Percentiles rank a stretch among this genome's conserved stretches.
Conservation (phyloP, 2,329 filamentous ascomycete genomes). For the Scedosporium dehoogii region DNA sequence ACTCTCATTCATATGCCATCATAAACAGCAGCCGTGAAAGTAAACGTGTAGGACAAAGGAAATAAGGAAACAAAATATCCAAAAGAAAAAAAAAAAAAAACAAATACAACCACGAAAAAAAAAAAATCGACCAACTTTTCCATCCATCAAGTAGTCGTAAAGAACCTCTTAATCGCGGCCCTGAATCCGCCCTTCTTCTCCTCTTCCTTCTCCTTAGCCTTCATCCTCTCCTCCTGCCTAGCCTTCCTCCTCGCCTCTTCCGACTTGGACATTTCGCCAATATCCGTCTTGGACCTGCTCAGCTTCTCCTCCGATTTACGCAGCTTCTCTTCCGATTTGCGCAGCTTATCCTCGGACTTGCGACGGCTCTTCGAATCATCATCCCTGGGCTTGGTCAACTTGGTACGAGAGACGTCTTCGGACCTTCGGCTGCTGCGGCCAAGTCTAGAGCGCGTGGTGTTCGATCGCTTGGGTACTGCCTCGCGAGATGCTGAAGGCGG, state of each 20-base stretch:
- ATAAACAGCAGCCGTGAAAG: background rate
- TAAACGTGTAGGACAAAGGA: background rate
- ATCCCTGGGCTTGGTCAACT: background rate
- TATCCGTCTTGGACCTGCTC: conserved; percentile 7
- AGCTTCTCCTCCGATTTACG: conserved; percentile 4
- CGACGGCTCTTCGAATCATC: background rate
- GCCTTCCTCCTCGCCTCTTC: conserved; percentile 10
- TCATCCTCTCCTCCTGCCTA: conserved; percentile 8
- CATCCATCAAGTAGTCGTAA: conserved; percentile 7
- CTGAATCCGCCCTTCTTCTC: conserved; percentile 10
- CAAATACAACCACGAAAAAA: background rate
- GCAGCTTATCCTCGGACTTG: conserved; percentile 2
- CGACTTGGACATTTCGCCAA: background rate
- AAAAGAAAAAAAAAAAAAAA: conserved; percentile 7
- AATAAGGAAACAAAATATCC: background rate
- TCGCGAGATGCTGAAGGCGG: conserved; percentile 4
- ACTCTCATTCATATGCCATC: background rate
- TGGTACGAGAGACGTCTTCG: background rate
- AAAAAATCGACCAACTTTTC: background rate
- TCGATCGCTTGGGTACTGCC: conserved; percentile 8
- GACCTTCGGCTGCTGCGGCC: background rate
- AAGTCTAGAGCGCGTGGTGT: conserved; percentile 2
- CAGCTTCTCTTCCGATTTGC: conserved; percentile 1
- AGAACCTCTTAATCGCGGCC: conserved; percentile 10
- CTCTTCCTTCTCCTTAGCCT: conserved; percentile 10